Evolutionary conservation across 805 yeast genomes (phyloP).

Genomic region (Lipomyces yamadae): DNA sequence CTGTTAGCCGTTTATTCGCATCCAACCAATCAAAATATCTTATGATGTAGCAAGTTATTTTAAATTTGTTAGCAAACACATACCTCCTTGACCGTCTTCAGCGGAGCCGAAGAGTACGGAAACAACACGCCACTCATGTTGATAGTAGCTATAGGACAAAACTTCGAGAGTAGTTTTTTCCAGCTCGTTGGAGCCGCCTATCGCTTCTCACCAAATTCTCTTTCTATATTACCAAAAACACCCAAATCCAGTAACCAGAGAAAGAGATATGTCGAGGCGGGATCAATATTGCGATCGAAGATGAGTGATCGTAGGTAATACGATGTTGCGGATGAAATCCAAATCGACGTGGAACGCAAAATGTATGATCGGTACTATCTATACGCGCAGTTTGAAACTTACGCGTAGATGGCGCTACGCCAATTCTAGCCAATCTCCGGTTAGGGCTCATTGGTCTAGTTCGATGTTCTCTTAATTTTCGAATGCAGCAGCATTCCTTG

Average conservation of each 20-base stretch:
- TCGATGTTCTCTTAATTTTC: not conserved
- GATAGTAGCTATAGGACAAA: conserved; percentile 8
- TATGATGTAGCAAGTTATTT: not conserved
- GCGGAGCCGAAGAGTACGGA: conserved; percentile 97
- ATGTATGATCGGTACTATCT: not conserved
- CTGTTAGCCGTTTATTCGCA: conserved; percentile 14
- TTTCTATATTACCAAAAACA: not conserved
- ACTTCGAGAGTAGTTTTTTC: conserved; percentile 4
- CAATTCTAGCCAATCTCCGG: not conserved
- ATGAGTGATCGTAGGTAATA: conserved; percentile 1
- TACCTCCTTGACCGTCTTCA: conserved; percentile 95
- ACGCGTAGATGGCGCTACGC: not conserved
- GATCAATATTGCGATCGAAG: conserved; percentile 7
- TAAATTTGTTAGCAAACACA: conserved; percentile 40
- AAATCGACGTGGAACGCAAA: not conserved
- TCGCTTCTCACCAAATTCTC: conserved; percentile 1
- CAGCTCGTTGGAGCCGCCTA: conserved; percentile 17
- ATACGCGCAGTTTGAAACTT: not conserved
- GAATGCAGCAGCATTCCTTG: not conserved
- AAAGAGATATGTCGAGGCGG: not conserved
- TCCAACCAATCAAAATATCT: conserved; percentile 19
- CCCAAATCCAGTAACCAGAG: not conserved
- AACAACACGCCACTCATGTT: conserved; percentile 48
- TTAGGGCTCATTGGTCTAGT: not conserved
- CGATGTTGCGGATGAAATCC: not conserved